Evolutionary conservation across 306 rosid genomes (phyloP).

Genomic region (Pyrus betulifolia): DNA sequence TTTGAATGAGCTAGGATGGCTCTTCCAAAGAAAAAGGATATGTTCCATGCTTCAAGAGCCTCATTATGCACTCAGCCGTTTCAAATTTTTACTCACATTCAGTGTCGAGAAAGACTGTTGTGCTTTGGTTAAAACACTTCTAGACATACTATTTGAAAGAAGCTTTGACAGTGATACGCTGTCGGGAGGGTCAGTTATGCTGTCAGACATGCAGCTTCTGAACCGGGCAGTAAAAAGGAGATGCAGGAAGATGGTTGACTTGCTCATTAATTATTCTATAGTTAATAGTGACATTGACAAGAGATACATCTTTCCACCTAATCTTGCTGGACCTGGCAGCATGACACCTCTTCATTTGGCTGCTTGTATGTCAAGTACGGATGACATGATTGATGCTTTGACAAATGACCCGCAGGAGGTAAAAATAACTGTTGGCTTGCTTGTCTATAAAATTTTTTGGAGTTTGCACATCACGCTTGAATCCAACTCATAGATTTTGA

Average conservation of each 20-base stretch:
- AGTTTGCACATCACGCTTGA: neutral
- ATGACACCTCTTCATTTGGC: constrained; percentile 91
- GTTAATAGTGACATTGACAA: constrained; percentile 31
- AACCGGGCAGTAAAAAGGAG: constrained; percentile 77
- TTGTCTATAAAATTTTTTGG: neutral
- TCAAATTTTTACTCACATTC: constrained; percentile 68
- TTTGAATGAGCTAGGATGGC: constrained; percentile 90
- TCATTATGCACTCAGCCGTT: constrained; percentile 53
- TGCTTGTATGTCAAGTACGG: constrained; percentile 58
- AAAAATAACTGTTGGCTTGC: neutral
- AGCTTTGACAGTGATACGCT: constrained; percentile 40
- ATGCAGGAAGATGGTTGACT: constrained; percentile 59
- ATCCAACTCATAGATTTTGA: neutral
- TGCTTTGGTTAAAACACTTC: constrained; percentile 54
- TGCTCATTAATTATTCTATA: constrained; percentile 54
- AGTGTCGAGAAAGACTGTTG: constrained; percentile 71
- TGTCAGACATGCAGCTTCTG: constrained; percentile 66
- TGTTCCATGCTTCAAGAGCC: constrained; percentile 34
- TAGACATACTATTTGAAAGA: constrained; percentile 55
- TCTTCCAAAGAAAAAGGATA: constrained; percentile 60
- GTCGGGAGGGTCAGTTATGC: constrained; percentile 47
- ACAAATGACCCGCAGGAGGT: constrained; percentile 88
- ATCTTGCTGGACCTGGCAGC: constrained; percentile 68
- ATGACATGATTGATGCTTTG: constrained; percentile 60
- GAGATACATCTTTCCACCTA: constrained; percentile 66